Evolutionary conservation across 2,329 filamentous ascomycete genomes (phyloP), one percentile per base, ranked within the genome.

Genomic region (Calonectria henricotiae): DNA sequence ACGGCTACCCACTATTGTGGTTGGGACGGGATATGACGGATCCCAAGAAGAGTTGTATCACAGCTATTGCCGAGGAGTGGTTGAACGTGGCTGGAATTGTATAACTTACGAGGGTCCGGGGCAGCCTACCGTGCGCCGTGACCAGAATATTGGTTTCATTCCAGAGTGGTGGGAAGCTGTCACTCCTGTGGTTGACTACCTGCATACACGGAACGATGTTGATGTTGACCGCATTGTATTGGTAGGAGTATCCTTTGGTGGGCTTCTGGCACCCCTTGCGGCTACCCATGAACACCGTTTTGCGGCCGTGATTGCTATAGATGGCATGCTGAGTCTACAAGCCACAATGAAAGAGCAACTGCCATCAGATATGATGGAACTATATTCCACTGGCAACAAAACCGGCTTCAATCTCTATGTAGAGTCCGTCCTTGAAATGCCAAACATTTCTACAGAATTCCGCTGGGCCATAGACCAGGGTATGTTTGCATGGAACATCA

Each of bases 21-120:
- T 85, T 17, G 79, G 83, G 30, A 83, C 78, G 44, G 83, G 85
- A 9, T 85, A 80, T 62, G 85, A 86, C 60, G 83, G 80, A 6
- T 75, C 80, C 0, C 82, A 84, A 67, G 84, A 86, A 65, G 84
- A 85, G 27, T 75, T 83, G n/a, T 82, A 82, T 61, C 84, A 86
- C 63, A 41, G 74, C 7, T 74, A 78, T 5, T 83, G 78, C n/a
- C 73, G 76, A 1, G 73, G 79, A 0, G 80, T 80, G 0, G 71
- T 85, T 7, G 77, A 79, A 15, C 79, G 83, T 0, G 84, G 84
- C 9, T 84, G 79, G 71, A 85, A 70, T n/a, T 70, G 64, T 25
- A 65, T 70, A 51, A 65, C 51, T 6, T 70, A 70, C 32, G 68
- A 70, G 23, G 68, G 68, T 13, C 68, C 68, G 3, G 68, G 68